These are phyloP conservation scores for Vitis rotundifolia DNA, from an alignment of 164 flowering plant genomes.

Conservation along the genomic window DNA sequence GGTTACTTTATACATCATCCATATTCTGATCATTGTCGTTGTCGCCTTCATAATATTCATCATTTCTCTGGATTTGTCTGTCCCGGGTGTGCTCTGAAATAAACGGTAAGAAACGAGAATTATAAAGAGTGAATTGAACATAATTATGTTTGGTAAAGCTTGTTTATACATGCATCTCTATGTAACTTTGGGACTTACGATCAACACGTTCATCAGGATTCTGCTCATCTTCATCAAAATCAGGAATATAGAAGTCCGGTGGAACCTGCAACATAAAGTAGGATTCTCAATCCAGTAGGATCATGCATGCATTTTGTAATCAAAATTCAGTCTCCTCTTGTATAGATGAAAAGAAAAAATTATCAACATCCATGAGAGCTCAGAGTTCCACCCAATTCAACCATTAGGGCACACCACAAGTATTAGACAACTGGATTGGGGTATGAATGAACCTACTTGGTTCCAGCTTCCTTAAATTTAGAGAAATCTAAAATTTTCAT, in stretches of 20 bases:
- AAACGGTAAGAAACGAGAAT: background rate
- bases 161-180: background rate
- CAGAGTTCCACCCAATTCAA: no score
- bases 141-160: background rate
- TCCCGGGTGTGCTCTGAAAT: slow-evolving; percentile 81
- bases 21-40: slow-evolving; percentile 83
- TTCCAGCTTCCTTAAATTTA: no score
- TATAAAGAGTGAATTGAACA: background rate
- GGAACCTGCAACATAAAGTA: slow-evolving; percentile 65
- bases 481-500: no score
- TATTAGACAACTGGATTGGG: no score
- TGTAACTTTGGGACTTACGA: slow-evolving; percentile 55
- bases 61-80: slow-evolving; percentile 91
- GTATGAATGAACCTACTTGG: no score
- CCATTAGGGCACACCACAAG: no score
- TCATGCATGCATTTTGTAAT: no score
- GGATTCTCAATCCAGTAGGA: no score
- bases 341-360: no score
- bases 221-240: slow-evolving; percentile 86
- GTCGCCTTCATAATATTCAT: slow-evolving; percentile 91
- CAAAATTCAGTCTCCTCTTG: no score
- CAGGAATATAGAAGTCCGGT: slow-evolving; percentile 93
- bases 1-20: slow-evolving; percentile 44
- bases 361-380: no score
- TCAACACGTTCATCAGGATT: slow-evolving; percentile 88